Evolutionary conservation across 2,329 filamentous ascomycete species (phyloP).

Genomic region (Ceratocystis colombiana): DNA sequence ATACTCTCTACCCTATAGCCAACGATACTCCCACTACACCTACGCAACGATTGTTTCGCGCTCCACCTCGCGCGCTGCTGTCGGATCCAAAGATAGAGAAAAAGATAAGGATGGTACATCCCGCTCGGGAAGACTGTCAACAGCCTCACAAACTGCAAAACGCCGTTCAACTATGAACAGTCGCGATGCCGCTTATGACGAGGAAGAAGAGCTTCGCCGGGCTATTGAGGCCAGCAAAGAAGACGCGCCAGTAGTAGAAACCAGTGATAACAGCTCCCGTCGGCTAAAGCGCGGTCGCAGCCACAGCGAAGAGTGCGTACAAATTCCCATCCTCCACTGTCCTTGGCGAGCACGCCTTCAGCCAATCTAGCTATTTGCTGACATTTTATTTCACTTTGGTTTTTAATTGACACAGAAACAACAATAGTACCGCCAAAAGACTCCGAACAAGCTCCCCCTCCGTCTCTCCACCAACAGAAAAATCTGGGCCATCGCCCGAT

Average conservation of each 20-base stretch:
- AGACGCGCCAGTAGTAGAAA: slow-evolving; percentile 49
- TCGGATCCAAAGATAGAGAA: slow-evolving; percentile 40
- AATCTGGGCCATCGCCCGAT: slow-evolving; percentile 41
- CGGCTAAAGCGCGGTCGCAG: slow-evolving; percentile 76
- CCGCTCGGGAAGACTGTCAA: slow-evolving; percentile 47
- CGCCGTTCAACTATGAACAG: slow-evolving; percentile 96
- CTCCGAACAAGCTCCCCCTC: slow-evolving; percentile 74
- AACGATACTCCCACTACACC: slow-evolving; percentile 57
- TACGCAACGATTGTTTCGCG: slow-evolving; percentile 49
- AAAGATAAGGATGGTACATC: slow-evolving; percentile 47
- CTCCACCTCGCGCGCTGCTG: slow-evolving; percentile 48
- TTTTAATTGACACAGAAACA: slow-evolving; percentile 45
- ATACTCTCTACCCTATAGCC: slow-evolving; percentile 35
- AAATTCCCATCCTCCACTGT: neutral
- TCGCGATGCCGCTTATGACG: slow-evolving; percentile 85
- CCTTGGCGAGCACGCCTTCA: neutral
- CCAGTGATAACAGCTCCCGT: slow-evolving; percentile 42
- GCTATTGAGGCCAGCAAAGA: slow-evolving; percentile 94
- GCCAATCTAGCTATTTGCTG: slow-evolving; percentile 1
- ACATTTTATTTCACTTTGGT: slow-evolving; percentile 16
- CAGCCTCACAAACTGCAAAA: slow-evolving; percentile 54
- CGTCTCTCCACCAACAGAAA: slow-evolving; percentile 45
- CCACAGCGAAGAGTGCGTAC: slow-evolving; percentile 83
- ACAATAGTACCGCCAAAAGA: slow-evolving; percentile 57
- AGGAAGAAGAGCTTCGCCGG: slow-evolving; percentile 77